A percentile compares a stretch with the other conserved stretches of the same genome.
These are phyloP conservation scores for Coprinopsis marcescibilis DNA, from an alignment of 768 basidiomycete genomes.

Conservation along the genomic window DNA sequence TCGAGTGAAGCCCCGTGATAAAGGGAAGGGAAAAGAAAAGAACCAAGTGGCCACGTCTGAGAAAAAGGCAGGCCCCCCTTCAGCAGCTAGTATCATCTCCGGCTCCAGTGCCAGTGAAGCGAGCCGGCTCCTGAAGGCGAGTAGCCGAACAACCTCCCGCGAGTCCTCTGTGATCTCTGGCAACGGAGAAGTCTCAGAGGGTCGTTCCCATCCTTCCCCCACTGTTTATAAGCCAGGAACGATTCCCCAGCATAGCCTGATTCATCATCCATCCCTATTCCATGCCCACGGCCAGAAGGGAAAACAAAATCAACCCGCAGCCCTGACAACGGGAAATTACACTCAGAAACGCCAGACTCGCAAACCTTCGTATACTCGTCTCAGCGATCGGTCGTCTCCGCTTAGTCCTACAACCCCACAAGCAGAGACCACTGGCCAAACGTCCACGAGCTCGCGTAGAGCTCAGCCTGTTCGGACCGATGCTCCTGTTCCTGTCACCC, in stretches of 20 bases:
- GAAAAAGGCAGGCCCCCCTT: conserved; percentile 7
- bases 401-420: conserved; percentile 1
- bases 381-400: neutral
- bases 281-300: conserved; percentile 26
- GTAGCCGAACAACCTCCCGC: conserved; percentile 29
- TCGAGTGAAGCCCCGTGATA: conserved; percentile 19
- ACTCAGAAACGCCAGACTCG: neutral
- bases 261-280: conserved; percentile 23
- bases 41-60: conserved; percentile 13
- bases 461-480: conserved; percentile 11
- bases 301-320: conserved; percentile 6
- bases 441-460: neutral
- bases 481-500: conserved; percentile 48
- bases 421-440: neutral
- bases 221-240: conserved; percentile 21
- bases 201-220: conserved; percentile 22
- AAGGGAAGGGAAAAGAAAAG: conserved; percentile 31
- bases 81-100: conserved; percentile 17
- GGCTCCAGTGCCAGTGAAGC: conserved; percentile 35
- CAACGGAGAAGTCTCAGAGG: conserved; percentile 22
- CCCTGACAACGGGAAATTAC: neutral
- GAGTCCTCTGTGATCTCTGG: conserved; percentile 45
- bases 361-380: neutral
- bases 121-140: conserved; percentile 26
- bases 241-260: conserved; percentile 19